These are phyloP conservation scores for Xylaria grammica DNA, from an alignment of 495 filamentous ascomycete genomes.

Conservation along the genomic window DNA sequence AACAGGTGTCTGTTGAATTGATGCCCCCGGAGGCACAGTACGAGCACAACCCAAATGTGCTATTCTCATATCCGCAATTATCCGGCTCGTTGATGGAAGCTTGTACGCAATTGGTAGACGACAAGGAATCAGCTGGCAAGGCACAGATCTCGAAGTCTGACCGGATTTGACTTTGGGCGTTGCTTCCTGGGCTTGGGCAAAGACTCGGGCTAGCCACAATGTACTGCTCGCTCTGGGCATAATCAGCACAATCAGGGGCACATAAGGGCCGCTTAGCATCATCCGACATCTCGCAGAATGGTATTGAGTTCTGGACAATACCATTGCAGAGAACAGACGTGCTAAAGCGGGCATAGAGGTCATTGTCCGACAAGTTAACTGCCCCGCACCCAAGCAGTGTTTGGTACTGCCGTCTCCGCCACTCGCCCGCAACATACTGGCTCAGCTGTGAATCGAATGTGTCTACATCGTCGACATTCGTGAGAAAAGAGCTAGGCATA, in stretches of 20 bases:
- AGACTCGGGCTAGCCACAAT: conserved; percentile 75
- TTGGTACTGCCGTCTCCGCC: conserved; percentile 54
- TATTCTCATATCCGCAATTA: conserved; percentile 86
- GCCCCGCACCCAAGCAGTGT: conserved; percentile 79
- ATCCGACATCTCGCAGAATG: conserved; percentile 67
- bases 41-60: conserved; percentile 82
- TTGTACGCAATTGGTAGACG: conserved; percentile 71
- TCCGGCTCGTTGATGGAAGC: conserved; percentile 80
- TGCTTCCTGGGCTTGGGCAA: conserved; percentile 66
- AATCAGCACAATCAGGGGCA: conserved; percentile 85
- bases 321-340: conserved; percentile 92
- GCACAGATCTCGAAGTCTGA: conserved; percentile 93
- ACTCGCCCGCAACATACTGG: conserved; percentile 66
- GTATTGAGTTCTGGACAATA: conserved; percentile 88
- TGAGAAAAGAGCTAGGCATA: conserved; percentile 77
- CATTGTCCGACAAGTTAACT: conserved; percentile 59
- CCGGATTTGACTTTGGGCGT: conserved; percentile 77
- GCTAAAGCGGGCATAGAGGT: conserved; percentile 90
- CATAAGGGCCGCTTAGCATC: conserved; percentile 77
- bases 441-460: conserved; percentile 80
- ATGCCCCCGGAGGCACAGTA: conserved; percentile 83
- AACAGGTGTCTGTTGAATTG: conserved; percentile 95
- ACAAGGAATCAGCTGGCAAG: conserved; percentile 76
- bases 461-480: conserved; percentile 73
- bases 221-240: conserved; percentile 84